phyloP scores from a whole-genome alignment of 768 basidiomycete genomes.

The Tulasnella sp. region DNA sequence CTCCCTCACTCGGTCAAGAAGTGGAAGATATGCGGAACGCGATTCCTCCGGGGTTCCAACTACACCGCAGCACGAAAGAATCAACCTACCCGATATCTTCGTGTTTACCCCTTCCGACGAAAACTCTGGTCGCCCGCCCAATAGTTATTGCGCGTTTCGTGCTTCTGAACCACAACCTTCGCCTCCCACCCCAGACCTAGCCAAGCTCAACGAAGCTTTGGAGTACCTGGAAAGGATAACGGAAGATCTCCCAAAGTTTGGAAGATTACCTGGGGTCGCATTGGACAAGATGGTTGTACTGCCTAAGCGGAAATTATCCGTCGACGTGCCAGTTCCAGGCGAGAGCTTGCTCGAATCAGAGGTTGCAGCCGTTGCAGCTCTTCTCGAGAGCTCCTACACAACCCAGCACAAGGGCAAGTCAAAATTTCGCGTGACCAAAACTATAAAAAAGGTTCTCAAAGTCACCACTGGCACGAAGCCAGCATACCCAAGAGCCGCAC shows the following conservation, averaged over 20 bases:
- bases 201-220: slow-evolving; percentile 13
- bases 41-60: background rate
- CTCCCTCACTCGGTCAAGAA: background rate
- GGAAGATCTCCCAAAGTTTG: slow-evolving; percentile 18
- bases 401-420: background rate
- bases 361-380: background rate
- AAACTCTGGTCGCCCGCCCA: background rate
- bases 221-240: slow-evolving; percentile 22
- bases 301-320: background rate
- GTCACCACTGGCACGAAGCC: background rate
- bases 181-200: slow-evolving; percentile 15
- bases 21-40: background rate
- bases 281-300: slow-evolving; percentile 7
- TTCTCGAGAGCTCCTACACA: background rate
- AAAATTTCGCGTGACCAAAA: background rate
- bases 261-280: background rate
- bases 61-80: background rate
- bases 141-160: slow-evolving; percentile 18
- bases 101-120: slow-evolving; percentile 20
- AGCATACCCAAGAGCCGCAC: background rate
- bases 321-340: background rate
- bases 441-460: background rate
- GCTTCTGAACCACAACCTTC: slow-evolving; percentile 5
- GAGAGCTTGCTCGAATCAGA: background rate
- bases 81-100: slow-evolving; percentile 14